A percentile compares a stretch with the other conserved stretches of the same genome.
Evolutionary conservation across 805 yeast species (phyloP).

Genomic region (Metschnikowia matae): DNA sequence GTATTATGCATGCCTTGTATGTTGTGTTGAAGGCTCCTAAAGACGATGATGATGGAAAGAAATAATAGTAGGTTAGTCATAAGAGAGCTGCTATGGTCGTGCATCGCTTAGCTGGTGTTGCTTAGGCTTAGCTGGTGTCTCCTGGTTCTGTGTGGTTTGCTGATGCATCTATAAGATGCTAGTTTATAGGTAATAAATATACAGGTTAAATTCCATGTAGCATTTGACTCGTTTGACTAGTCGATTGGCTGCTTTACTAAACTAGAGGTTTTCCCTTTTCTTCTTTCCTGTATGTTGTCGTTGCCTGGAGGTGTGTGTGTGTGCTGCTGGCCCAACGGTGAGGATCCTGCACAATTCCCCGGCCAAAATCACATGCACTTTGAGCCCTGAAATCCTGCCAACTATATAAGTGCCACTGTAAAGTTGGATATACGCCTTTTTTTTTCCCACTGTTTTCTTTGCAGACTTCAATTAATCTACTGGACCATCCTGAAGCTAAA

Average conservation of each 20-base stretch:
- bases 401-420: background rate
- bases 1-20: constrained; percentile 72
- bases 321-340: background rate
- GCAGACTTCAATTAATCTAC: too few species aligned
- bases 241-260: too few species aligned
- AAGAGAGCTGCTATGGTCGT: background rate
- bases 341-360: background rate
- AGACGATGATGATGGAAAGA: too few species aligned
- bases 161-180: background rate
- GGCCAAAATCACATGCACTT: constrained; percentile 4
- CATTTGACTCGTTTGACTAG: too few species aligned
- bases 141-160: too few species aligned
- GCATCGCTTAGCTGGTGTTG: background rate
- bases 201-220: background rate
- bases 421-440: too few species aligned
- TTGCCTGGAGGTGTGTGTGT: too few species aligned
- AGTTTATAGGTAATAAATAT: constrained; percentile 1
- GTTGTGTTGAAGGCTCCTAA: constrained; percentile 43
- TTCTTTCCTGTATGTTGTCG: too few species aligned
- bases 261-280: too few species aligned
- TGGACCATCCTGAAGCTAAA: too few species aligned
- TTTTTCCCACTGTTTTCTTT: background rate
- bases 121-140: background rate
- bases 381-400: background rate
- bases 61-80: too few species aligned